These are phyloP conservation scores for Torulaspora franciscae DNA, from an alignment of 805 yeast genomes.

Conservation along the genomic window DNA sequence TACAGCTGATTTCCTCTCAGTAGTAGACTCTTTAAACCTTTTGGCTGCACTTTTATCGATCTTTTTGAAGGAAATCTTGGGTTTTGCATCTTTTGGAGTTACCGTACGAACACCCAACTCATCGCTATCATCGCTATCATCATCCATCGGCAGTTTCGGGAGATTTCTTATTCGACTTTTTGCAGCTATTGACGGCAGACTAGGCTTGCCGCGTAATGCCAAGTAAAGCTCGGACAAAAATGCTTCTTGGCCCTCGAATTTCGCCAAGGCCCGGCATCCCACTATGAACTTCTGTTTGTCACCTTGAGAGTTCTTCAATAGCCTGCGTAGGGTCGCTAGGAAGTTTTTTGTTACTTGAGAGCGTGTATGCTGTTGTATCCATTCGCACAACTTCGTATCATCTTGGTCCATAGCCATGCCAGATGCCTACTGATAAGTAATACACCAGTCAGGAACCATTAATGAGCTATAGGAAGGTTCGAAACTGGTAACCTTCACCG, in stretches of 20 bases:
- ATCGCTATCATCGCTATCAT: constrained; percentile 7
- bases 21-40: constrained; percentile 18
- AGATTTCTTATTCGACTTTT: constrained; percentile 1
- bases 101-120: not conserved
- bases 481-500: not conserved
- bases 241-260: constrained; percentile 20
- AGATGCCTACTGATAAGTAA: not conserved
- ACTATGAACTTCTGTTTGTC: constrained; percentile 18
- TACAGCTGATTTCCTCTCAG: not conserved
- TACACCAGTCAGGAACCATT: not conserved
- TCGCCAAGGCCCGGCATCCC: constrained; percentile 28
- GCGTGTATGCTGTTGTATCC: constrained; percentile 22
- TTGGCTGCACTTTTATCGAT: constrained; percentile 22
- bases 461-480: not conserved
- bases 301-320: constrained; percentile 16
- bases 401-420: constrained; percentile 2
- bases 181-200: not conserved
- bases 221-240: constrained; percentile 14
- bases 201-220: not conserved
- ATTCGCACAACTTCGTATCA: constrained; percentile 9
- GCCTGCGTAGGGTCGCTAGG: constrained; percentile 17
- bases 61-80: constrained; percentile 16
- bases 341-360: constrained; percentile 24
- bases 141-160: not conserved
- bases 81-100: not conserved